Base-by-base conservation (phyloP, 805 yeast genomes). In the Pichia paraexigua region DNA sequence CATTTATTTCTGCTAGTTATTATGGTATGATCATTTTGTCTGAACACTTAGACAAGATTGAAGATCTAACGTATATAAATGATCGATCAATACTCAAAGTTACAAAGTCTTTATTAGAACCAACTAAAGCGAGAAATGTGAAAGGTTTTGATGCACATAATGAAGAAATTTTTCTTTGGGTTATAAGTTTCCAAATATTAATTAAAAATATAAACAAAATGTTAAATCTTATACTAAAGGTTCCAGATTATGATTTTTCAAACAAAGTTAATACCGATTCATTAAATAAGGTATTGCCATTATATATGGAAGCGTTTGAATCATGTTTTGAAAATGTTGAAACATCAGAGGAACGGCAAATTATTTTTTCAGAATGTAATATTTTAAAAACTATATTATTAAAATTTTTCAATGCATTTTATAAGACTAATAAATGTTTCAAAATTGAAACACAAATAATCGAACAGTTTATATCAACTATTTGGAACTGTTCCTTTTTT, bases 401-500 rank as follows among this genome's bases (percentile, higher is more conserved):
- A 24, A 54, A 72, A 3, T 60, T 85, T 3, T 53, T 82, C 8
- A 73, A 77, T 1, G 61, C 64, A 27, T 63, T 79, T 17, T 56
- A 46, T 41, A 27, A 44, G 17, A 22, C 47, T 3, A 15, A 43
- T 13, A 25, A n/a, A 20, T 13, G 2, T 1, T 47, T 30, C 21
- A 27, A 46, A 4, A 41, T 54, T 20, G 41, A 57, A 5, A 45
- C 48, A 17, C 58, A 58, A 1, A 62, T 72, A 21, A 58, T 83
- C 13, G 71, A 72, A 12, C 68, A 67, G 12, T 73, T 80, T 44
- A 62, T 84, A 2, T 63, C 71, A 6, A 64, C 74, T 1, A 58
- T 89, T 2, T 84, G 87, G 78, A 62, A 68, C 1, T 71, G 78
- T 22, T 84, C 92, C 0, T 85, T 74, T 56, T 66, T 78, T 27